Percentiles rank a stretch among this genome's conserved stretches.
Conservation (phyloP, 345 rosid species). For the Salix viminalis region DNA sequence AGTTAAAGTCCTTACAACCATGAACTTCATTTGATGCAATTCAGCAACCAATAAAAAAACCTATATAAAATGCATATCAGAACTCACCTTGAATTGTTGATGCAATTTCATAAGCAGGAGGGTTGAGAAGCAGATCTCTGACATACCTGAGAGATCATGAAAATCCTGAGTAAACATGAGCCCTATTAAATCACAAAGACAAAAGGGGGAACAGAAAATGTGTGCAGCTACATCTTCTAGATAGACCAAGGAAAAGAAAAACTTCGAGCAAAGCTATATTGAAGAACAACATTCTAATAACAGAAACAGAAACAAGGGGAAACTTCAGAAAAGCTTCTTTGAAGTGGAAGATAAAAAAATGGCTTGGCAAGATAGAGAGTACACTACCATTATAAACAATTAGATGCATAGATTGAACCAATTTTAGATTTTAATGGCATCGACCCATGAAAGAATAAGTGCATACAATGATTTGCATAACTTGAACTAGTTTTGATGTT, state of each 20-base stretch:
- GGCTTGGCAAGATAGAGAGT: neutral
- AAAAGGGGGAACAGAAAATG: neutral
- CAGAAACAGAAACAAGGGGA: neutral
- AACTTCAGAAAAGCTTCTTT: neutral
- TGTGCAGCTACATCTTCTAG: neutral
- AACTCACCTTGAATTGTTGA: conserved; percentile 73
- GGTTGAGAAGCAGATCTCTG: conserved; percentile 92
- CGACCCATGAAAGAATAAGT: neutral
- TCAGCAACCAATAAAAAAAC: neutral
- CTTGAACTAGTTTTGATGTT: neutral
- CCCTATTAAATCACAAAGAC: neutral
- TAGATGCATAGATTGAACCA: neutral
- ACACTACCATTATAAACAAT: neutral
- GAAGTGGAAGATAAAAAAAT: neutral
- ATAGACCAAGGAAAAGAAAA: neutral
- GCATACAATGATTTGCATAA: neutral
- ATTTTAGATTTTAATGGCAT: neutral
- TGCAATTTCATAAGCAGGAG: conserved; percentile 89
- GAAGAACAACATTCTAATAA: neutral
- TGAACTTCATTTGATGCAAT: neutral
- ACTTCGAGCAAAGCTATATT: neutral
- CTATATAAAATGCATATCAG: conserved; percentile 7
- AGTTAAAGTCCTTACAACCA: neutral
- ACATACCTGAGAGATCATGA: conserved; percentile 49
- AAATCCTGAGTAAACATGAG: neutral